These are phyloP conservation scores for Chamaecrista fasciculata DNA, from an alignment of 306 rosid species.

Conservation along the genomic window DNA sequence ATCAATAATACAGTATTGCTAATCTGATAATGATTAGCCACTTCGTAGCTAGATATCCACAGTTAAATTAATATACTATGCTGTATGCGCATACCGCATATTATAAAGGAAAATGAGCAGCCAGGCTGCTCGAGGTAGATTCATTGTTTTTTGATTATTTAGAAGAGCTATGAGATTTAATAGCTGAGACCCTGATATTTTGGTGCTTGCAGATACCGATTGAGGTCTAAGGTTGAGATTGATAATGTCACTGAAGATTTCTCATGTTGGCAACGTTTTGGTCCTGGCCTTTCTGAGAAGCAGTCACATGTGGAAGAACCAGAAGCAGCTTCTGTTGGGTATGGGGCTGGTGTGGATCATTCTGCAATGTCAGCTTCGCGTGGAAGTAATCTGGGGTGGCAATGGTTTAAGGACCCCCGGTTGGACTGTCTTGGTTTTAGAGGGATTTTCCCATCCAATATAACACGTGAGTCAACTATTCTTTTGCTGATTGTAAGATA, in stretches of 20 bases:
- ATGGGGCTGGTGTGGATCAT: slow-evolving; percentile 69
- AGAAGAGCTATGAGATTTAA: background rate
- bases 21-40: background rate
- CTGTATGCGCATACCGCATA: background rate
- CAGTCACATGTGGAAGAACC: slow-evolving; percentile 61
- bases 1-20: background rate
- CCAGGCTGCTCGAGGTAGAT: background rate
- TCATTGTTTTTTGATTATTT: background rate
- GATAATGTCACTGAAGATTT: slow-evolving; percentile 65
- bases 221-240: slow-evolving; percentile 97
- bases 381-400: slow-evolving; percentile 66
- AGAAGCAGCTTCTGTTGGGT: slow-evolving; percentile 81
- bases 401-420: slow-evolving; percentile 93
- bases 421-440: slow-evolving; percentile 81
- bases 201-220: slow-evolving; percentile 59
- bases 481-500: slow-evolving; percentile 30
- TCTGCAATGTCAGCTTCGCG: slow-evolving; percentile 57
- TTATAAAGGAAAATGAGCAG: background rate
- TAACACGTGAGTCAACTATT: slow-evolving; percentile 55
- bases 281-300: slow-evolving; percentile 43
- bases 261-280: slow-evolving; percentile 88
- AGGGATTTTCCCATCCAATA: slow-evolving; percentile 78
- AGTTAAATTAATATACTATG: background rate
- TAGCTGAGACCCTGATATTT: slow-evolving; percentile 21
- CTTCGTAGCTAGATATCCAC: background rate